These are phyloP conservation scores for Pleurotus sapidus DNA, from an alignment of 768 basidiomycete species.

Conservation along the genomic window DNA sequence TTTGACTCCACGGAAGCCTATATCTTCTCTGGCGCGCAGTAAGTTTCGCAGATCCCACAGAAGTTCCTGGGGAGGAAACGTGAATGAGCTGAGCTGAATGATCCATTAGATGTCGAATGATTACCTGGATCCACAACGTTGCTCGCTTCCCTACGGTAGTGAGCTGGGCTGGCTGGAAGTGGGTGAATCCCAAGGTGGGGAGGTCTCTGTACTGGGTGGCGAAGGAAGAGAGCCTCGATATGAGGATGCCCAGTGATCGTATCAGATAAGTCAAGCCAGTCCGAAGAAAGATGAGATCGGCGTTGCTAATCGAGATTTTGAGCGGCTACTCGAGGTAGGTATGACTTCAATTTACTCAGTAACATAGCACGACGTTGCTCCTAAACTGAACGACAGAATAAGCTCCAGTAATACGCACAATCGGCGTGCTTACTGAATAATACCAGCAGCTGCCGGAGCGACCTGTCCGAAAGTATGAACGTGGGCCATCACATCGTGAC, in stretches of 20 bases:
- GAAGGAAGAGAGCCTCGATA: slow-evolving; percentile 83
- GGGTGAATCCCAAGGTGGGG: slow-evolving; percentile 95
- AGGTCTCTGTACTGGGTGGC: slow-evolving; percentile 84
- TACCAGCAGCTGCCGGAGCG: slow-evolving; percentile 92
- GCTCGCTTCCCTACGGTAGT: slow-evolving; percentile 98
- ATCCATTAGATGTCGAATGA: slow-evolving; percentile 8
- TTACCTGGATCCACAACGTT: slow-evolving; percentile 92
- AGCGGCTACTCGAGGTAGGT: not conserved
- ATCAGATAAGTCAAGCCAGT: slow-evolving; percentile 82
- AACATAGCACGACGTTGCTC: slow-evolving; percentile 98
- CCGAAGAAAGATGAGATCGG: slow-evolving; percentile 95
- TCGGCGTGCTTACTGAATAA: slow-evolving; percentile 71
- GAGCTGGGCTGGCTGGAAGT: slow-evolving; percentile 98
- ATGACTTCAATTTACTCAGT: slow-evolving; percentile 72
- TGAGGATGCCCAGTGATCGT: slow-evolving; percentile 84
- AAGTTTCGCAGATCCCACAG: slow-evolving; percentile 96
- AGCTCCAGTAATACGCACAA: not conserved
- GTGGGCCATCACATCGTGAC: slow-evolving; percentile 99
- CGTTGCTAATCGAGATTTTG: slow-evolving; percentile 60
- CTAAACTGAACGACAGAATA: slow-evolving; percentile 50
- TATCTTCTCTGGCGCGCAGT: slow-evolving; percentile 82
- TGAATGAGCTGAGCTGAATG: too few species aligned
- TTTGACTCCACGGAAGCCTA: slow-evolving; percentile 98
- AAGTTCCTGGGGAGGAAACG: slow-evolving; percentile 56
- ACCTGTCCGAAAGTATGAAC: slow-evolving; percentile 96